Conservation (phyloP, 805 yeast species). For the Naumovozyma castellii region DNA sequence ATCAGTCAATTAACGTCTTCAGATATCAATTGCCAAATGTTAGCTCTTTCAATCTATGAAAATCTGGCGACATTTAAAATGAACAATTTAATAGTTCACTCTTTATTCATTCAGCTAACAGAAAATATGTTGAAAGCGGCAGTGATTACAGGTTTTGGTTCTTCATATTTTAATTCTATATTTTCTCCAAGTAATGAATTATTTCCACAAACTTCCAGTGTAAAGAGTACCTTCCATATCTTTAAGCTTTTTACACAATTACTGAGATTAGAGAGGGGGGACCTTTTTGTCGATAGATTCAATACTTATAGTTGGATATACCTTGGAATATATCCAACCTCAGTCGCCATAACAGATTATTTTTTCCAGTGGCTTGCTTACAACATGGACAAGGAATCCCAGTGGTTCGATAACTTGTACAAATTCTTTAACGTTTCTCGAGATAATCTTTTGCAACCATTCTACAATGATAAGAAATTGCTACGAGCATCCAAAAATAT, state of each 20-base stretch:
- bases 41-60: slow-evolving; percentile 16
- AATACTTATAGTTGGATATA: slow-evolving; percentile 55
- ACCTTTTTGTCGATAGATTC: slow-evolving; percentile 36
- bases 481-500: too few relatives aligned
- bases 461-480: slow-evolving; percentile 36
- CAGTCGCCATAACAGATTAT: slow-evolving; percentile 36
- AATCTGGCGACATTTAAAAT: slow-evolving; percentile 24
- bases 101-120: slow-evolving; percentile 18
- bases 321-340: slow-evolving; percentile 37
- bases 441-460: slow-evolving; percentile 34
- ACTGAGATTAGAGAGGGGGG: slow-evolving; percentile 43
- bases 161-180: slow-evolving; percentile 9
- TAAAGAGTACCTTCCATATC: slow-evolving; percentile 34
- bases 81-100: slow-evolving; percentile 23
- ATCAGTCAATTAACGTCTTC: slow-evolving; percentile 28
- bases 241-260: slow-evolving; percentile 51
- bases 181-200: slow-evolving; percentile 33
- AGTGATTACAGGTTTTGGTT: slow-evolving; percentile 14
- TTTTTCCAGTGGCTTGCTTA: slow-evolving; percentile 54
- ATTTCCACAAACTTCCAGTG: slow-evolving; percentile 39
- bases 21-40: slow-evolving; percentile 28
- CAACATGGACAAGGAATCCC: slow-evolving; percentile 31
- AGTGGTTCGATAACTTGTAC: slow-evolving; percentile 52
- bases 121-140: slow-evolving; percentile 10
- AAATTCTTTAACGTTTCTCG: slow-evolving; percentile 39